phyloP scores from a whole-genome alignment of 345 rosid species.

The Cardamine resedifolia region DNA sequence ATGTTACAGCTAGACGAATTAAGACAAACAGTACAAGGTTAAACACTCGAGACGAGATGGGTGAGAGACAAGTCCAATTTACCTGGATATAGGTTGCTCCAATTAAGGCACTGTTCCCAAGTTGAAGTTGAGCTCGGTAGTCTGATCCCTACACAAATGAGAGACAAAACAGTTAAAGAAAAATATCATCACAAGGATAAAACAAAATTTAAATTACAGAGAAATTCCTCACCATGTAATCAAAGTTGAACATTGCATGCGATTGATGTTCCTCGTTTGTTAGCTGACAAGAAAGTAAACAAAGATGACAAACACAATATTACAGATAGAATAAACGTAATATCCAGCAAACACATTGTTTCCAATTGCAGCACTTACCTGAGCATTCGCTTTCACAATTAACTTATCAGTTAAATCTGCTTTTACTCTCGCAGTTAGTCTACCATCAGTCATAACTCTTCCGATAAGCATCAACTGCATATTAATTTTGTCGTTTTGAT shows the following conservation, averaged over 20 bases:
- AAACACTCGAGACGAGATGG: slow-evolving; percentile 2
- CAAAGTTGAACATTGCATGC: slow-evolving; percentile 81
- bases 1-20: background rate
- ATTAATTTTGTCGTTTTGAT: slow-evolving; percentile 14
- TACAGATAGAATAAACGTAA: background rate
- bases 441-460: slow-evolving; percentile 88
- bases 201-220: background rate
- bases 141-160: slow-evolving; percentile 61
- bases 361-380: slow-evolving; percentile 40
- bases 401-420: slow-evolving; percentile 82
- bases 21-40: background rate
- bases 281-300: slow-evolving; percentile 54
- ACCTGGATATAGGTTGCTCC: slow-evolving; percentile 98
- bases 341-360: background rate
- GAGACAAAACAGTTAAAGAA: background rate
- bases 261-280: slow-evolving; percentile 84
- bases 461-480: slow-evolving; percentile 88
- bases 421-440: slow-evolving; percentile 81
- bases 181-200: background rate
- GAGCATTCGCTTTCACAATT: slow-evolving; percentile 81
- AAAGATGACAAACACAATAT: slow-evolving; percentile 5
- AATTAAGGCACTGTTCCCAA: slow-evolving; percentile 77
- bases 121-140: slow-evolving; percentile 79
- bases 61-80: slow-evolving; percentile 15
- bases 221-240: slow-evolving; percentile 68